Percentiles rank a stretch among this genome's conserved stretches.
These are phyloP conservation scores for Alternaria novae-zelandiae DNA, from an alignment of 2,329 filamentous ascomycete genomes.

Conservation along the genomic window DNA sequence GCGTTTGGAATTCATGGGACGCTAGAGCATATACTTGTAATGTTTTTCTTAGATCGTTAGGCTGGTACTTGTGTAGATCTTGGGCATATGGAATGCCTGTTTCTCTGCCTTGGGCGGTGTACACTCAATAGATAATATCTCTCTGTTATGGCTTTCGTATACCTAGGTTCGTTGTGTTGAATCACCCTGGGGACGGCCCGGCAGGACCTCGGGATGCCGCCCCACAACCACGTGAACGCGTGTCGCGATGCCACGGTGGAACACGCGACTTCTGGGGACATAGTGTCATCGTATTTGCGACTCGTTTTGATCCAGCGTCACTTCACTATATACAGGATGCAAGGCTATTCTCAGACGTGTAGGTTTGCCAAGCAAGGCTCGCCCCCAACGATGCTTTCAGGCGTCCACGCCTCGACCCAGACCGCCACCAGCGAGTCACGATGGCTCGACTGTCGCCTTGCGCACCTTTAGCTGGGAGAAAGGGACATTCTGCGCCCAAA, in stretches of 20 bases:
- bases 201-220: too few species aligned
- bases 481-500: neutral
- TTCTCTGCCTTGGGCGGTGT: neutral
- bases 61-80: neutral
- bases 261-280: neutral
- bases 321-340: neutral
- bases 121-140: neutral
- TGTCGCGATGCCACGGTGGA: neutral
- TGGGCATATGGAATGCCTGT: neutral
- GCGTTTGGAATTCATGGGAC: neutral
- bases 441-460: neutral
- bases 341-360: neutral
- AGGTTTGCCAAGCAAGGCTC: neutral
- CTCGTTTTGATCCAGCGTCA: neutral
- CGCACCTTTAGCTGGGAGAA: neutral
- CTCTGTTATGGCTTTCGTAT: neutral
- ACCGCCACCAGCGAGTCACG: neutral
- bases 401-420: neutral
- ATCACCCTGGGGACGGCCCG: neutral
- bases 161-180: neutral
- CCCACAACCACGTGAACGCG: constrained; percentile 1
- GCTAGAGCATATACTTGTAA: constrained; percentile 6
- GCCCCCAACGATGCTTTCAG: neutral
- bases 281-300: neutral
- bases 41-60: neutral